Conservation (phyloP, 2,329 filamentous ascomycete species). For the Monosporascus sp. region DNA sequence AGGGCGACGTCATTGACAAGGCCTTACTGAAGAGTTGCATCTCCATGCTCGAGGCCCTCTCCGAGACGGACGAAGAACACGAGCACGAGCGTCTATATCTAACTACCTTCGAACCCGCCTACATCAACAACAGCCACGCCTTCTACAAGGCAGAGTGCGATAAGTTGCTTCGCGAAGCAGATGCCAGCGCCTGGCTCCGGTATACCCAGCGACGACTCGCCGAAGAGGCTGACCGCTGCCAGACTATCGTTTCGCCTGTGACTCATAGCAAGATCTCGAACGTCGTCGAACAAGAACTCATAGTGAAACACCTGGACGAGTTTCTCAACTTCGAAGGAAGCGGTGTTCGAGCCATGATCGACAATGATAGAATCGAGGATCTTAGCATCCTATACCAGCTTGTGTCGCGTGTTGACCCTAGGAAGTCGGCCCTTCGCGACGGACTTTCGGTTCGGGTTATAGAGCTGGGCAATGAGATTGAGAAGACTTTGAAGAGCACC, state of each 20-base stretch:
- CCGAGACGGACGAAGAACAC: constrained; percentile 73
- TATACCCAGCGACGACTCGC: constrained; percentile 67
- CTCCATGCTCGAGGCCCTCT: constrained; percentile 84
- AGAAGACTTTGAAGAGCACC: constrained; percentile 57
- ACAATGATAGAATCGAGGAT: constrained; percentile 77
- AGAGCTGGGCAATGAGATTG: constrained; percentile 77
- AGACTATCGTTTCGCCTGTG: constrained; percentile 69
- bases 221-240: constrained; percentile 79
- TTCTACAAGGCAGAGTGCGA: constrained; percentile 78
- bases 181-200: constrained; percentile 77
- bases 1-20: constrained; percentile 84
- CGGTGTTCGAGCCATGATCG: constrained; percentile 83
- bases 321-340: constrained; percentile 81
- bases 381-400: constrained; percentile 77
- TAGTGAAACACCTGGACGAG: constrained; percentile 70
- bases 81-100: constrained; percentile 79
- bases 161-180: constrained; percentile 66
- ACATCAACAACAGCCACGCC: constrained; percentile 60
- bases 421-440: constrained; percentile 64
- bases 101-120: constrained; percentile 74
- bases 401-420: constrained; percentile 69
- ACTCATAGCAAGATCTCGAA: constrained; percentile 68
- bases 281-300: constrained; percentile 77
- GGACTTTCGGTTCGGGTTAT: constrained; percentile 71
- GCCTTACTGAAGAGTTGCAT: constrained; percentile 75